Evolutionary conservation across 1,284 basidiomycete genomes (phyloP).

Genomic region (Apiotrichum sp.): DNA sequence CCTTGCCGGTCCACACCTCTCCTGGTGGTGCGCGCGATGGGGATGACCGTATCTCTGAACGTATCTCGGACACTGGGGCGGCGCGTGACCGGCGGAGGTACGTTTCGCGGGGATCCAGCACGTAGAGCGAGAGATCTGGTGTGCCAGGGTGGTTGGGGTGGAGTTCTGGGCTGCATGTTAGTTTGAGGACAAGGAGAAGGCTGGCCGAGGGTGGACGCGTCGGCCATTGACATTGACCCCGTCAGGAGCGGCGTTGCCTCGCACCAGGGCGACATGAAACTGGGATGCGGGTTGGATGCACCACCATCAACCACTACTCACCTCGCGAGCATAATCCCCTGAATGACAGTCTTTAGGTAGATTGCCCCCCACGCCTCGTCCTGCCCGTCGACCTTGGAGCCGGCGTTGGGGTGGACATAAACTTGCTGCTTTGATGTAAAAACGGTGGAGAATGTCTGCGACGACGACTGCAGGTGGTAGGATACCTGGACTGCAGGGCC

Average conservation of each 20-base stretch:
- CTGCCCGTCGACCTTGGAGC: constrained; percentile 17
- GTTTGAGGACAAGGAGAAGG: not conserved
- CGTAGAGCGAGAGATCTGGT: constrained; percentile 40
- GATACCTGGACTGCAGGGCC: constrained; percentile 32
- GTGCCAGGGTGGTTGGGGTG: constrained; percentile 27
- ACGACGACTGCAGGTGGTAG: constrained; percentile 37
- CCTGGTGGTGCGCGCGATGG: constrained; percentile 1
- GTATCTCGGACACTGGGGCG: constrained; percentile 12
- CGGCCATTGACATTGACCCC: too few species aligned
- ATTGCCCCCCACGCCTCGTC: constrained; percentile 42
- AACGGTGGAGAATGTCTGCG: constrained; percentile 33
- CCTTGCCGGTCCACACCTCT: constrained; percentile 45
- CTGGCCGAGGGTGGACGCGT: not conserved
- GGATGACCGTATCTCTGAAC: constrained; percentile 1
- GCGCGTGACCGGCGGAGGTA: constrained; percentile 32
- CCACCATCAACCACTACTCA: constrained; percentile 11
- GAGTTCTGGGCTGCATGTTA: constrained; percentile 35
- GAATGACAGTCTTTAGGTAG: constrained; percentile 40
- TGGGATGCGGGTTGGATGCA: too few species aligned
- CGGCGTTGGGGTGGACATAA: constrained; percentile 37
- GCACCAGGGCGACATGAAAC: too few species aligned
- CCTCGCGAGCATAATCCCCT: constrained; percentile 42
- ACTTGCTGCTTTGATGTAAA: constrained; percentile 37
- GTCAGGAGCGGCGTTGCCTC: too few species aligned
- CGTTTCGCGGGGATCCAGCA: constrained; percentile 43